phyloP scores from a whole-genome alignment of 2,329 filamentous ascomycete genomes.

The Chrysoporthe puriensis region DNA sequence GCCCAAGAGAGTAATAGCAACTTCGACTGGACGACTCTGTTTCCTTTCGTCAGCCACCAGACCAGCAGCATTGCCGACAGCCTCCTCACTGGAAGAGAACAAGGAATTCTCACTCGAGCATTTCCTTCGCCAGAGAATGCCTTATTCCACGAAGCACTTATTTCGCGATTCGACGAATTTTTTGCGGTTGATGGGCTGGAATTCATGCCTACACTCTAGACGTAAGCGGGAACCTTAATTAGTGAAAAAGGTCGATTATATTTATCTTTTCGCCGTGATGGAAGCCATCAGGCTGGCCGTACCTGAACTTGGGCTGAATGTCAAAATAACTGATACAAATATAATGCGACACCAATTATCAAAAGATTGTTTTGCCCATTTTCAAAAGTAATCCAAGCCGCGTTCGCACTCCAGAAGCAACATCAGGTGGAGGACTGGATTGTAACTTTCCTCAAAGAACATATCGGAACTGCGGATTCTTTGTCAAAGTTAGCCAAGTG shows the following conservation, averaged over 20 bases:
- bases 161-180: background rate
- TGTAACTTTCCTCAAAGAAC: background rate
- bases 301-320: too few species aligned
- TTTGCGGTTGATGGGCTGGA: slow-evolving; percentile 1
- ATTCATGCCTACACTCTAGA: background rate
- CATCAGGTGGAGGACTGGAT: background rate
- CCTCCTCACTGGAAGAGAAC: slow-evolving; percentile 32
- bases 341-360: background rate
- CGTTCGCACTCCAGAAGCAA: too few species aligned
- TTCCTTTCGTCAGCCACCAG: slow-evolving; percentile 39
- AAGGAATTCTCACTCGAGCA: slow-evolving; percentile 28
- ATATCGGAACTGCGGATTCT: slow-evolving; percentile 23
- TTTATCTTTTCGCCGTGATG: too few species aligned
- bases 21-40: slow-evolving; percentile 41
- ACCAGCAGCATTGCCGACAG: slow-evolving; percentile 37
- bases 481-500: background rate
- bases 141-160: background rate
- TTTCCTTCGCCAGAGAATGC: slow-evolving; percentile 7
- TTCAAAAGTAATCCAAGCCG: background rate
- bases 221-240: background rate
- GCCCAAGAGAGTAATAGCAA: slow-evolving; percentile 27
- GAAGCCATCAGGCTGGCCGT: too few species aligned
- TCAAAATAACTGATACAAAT: background rate
- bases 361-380: background rate
- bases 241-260: too few species aligned